Conservation (phyloP, 345 rosid genomes). For the Hypericum androsaemum region DNA sequence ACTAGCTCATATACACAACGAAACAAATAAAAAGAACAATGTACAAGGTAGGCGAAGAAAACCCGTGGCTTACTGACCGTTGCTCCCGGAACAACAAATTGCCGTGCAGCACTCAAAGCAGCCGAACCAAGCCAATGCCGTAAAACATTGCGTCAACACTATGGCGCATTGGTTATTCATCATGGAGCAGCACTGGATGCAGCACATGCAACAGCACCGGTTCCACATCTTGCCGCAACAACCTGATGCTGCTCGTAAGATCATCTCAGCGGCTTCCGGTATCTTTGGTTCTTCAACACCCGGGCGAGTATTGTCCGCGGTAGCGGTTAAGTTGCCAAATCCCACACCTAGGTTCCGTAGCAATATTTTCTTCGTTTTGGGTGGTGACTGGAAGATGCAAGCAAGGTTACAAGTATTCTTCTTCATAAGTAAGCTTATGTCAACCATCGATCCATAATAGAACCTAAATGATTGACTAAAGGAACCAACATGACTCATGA, state of each 20-base stretch:
- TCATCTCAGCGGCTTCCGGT: conserved; percentile 74
- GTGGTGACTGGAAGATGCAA: too few species aligned
- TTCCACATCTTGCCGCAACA: conserved; percentile 48
- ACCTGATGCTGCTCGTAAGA: conserved; percentile 64
- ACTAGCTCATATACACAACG: too few species aligned
- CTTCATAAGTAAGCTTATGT: too few species aligned
- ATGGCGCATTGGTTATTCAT: conserved; percentile 56
- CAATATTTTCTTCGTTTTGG: conserved; percentile 12
- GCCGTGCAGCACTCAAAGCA: conserved; percentile 68
- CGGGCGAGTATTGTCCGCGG: conserved; percentile 53
- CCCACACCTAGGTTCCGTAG: conserved; percentile 45
- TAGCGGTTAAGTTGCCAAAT: conserved; percentile 61
- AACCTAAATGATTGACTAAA: too few species aligned
- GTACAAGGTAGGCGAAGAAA: too few species aligned
- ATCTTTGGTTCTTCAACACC: conserved; percentile 39
- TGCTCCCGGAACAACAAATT: conserved; percentile 56
- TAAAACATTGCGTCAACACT: conserved; percentile 45
- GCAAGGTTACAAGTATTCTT: too few species aligned
- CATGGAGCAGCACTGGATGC: conserved; percentile 58
- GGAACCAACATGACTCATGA: too few species aligned
- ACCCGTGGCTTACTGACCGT: conserved; percentile 14
- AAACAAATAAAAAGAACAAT: too few species aligned
- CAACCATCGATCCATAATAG: too few species aligned
- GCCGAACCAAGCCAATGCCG: conserved; percentile 62
- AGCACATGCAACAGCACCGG: conserved; percentile 78